Percentiles rank a stretch among this genome's conserved stretches.
These are phyloP conservation scores for Candida sphagnicola DNA, from an alignment of 805 yeast species.

Conservation along the genomic window DNA sequence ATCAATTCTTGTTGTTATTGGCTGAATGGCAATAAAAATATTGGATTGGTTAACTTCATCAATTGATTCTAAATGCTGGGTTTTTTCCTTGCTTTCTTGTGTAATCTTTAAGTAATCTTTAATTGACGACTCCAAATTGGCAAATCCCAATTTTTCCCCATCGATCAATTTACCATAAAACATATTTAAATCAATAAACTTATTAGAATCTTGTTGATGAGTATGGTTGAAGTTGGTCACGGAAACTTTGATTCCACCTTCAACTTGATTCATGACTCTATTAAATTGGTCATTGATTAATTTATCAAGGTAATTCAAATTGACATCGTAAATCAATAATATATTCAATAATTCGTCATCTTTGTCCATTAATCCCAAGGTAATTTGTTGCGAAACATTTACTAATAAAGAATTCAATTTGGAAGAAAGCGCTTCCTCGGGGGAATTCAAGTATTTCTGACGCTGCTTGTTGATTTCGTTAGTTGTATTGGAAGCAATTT, in stretches of 20 bases:
- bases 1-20: slow-evolving; percentile 42
- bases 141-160: slow-evolving; percentile 84
- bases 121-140: slow-evolving; percentile 77
- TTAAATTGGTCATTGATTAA: slow-evolving; percentile 53
- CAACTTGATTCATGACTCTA: slow-evolving; percentile 68
- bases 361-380: slow-evolving; percentile 55
- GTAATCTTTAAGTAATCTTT: slow-evolving; percentile 33
- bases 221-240: slow-evolving; percentile 47
- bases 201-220: slow-evolving; percentile 17
- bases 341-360: slow-evolving; percentile 41
- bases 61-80: slow-evolving; percentile 13
- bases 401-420: slow-evolving; percentile 28
- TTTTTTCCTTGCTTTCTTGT: slow-evolving; percentile 13
- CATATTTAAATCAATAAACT: slow-evolving; percentile 52
- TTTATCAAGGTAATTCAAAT: slow-evolving; percentile 45
- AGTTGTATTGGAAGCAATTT: slow-evolving; percentile 43
- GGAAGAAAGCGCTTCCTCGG: slow-evolving; percentile 9
- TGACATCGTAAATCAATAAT: slow-evolving; percentile 61
- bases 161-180: slow-evolving; percentile 75
- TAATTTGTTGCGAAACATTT: slow-evolving; percentile 38
- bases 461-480: slow-evolving; percentile 38
- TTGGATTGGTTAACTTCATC: slow-evolving; percentile 45
- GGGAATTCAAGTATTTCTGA: slow-evolving; percentile 27
- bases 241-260: slow-evolving; percentile 66
- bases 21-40: slow-evolving; percentile 67